phyloP scores from a whole-genome alignment of 768 basidiomycete species.

The Termitomyces sp. region DNA sequence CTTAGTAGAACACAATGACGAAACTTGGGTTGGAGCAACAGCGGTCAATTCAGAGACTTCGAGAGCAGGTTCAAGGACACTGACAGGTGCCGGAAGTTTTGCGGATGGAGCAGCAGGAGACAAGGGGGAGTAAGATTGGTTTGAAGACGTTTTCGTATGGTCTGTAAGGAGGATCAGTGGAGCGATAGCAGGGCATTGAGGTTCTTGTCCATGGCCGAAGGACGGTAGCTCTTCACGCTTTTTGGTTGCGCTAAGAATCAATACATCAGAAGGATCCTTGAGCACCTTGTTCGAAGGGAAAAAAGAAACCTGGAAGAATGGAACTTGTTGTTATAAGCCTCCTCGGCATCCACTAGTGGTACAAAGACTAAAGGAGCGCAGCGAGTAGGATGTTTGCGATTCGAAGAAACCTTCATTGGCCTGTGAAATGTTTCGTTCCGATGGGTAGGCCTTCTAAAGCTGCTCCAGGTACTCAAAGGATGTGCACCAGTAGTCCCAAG shows the following conservation, averaged over 20 bases:
- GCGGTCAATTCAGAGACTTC: not conserved
- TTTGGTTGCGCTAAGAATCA: not conserved
- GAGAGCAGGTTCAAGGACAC: not conserved
- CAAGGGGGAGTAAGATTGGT: not conserved
- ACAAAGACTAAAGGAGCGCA: constrained; percentile 30
- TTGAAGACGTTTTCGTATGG: not conserved
- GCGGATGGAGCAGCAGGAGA: not conserved
- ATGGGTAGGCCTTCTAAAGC: not conserved
- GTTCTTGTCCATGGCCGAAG: not conserved
- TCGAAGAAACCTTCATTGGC: not conserved
- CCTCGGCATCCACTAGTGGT: constrained; percentile 27
- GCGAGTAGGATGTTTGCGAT: constrained; percentile 1
- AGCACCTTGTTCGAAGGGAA: not conserved
- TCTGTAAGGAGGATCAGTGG: not conserved
- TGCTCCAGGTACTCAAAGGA: constrained; percentile 17
- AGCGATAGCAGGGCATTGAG: not conserved
- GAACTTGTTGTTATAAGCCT: constrained; percentile 18
- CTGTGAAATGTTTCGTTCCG: not conserved
- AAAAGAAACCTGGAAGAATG: constrained; percentile 11
- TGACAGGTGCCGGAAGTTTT: not conserved
- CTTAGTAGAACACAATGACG: not conserved
- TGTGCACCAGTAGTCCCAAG: not conserved
- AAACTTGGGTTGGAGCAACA: not conserved
- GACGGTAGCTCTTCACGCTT: not conserved
- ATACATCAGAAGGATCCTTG: not conserved